Base-by-base conservation (phyloP, 495 filamentous ascomycete genomes). In the Cercophora scortea region DNA sequence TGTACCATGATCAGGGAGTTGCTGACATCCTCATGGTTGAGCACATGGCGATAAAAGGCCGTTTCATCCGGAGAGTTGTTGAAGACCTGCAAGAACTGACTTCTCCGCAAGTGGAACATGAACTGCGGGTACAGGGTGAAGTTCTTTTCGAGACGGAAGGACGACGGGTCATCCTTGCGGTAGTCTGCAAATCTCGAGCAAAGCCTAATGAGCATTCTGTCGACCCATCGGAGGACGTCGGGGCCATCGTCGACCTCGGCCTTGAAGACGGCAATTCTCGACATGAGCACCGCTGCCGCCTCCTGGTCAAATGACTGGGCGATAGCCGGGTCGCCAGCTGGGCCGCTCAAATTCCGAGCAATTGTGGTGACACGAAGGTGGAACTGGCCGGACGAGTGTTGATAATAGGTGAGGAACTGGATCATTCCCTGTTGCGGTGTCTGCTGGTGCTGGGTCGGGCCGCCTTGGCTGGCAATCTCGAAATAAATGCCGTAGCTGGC, bases 11-110 rank as follows among this genome's bases (percentile, higher is more conserved):
- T 85, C 45, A 99, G 79, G 11, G 90, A 96, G 71, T 96, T 94
- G 68, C 88, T 85, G 46, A 96, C 89, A 74, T 99, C 94, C 69
- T 99, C 94, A 57, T 96, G 90, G 67, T 96, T 92, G 50, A 99
- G 78, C 10, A 97, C 90, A 65, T 99, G 94, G 47, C 94, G 80
- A 67, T 97, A 96, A 72, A 97, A 99, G 15, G 94, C 94, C 15
- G 94, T 99, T 71, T 99, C 94, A 60, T 99, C 94, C 11, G 94
- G 94, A 0, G 91, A 96, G 71, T 96, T 97, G 75, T 99, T 99
- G 78, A 99, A 99, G 45, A 99, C 91, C 64, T 99, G 94, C 60
- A 99, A 73, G 74, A 99, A 99, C 69, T 99, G 94, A 62, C 88
- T 94, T 64, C 94, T 82, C 49, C 94, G 86, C 54, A 99, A 78